A percentile compares a stretch with the other conserved stretches of the same genome.
These are phyloP conservation scores for Sanghuangporus sanghuang DNA, from an alignment of 1,284 basidiomycete genomes.

Conservation along the genomic window DNA sequence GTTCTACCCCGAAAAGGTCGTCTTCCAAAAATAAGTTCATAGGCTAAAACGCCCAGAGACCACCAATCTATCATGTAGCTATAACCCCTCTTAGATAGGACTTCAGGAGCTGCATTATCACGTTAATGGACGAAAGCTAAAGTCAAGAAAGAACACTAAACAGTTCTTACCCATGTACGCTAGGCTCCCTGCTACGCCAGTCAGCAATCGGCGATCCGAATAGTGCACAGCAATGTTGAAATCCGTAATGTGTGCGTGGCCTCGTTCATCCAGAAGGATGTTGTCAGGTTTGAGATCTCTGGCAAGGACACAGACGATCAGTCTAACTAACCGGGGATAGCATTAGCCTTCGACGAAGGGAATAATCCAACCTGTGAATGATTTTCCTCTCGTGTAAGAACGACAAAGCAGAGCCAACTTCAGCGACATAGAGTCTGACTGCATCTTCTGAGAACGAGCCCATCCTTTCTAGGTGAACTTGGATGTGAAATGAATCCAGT, in stretches of 20 bases:
- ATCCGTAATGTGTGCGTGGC: constrained; percentile 96
- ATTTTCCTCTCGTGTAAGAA: constrained; percentile 91
- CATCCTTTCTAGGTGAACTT: constrained; percentile 90
- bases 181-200: constrained; percentile 98
- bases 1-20: constrained; percentile 91
- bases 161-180: constrained; percentile 80
- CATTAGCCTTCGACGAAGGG: background rate
- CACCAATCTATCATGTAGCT: constrained; percentile 94
- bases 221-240: constrained; percentile 99
- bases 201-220: constrained; percentile 75
- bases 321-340: background rate
- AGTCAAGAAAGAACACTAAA: background rate
- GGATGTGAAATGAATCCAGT: constrained; percentile 25
- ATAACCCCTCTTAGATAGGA: constrained; percentile 79
- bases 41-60: constrained; percentile 91
- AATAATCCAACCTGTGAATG: constrained; percentile 80
- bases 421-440: constrained; percentile 88
- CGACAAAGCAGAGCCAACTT: constrained; percentile 84
- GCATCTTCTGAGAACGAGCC: constrained; percentile 80
- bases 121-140: background rate
- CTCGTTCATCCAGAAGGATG: constrained; percentile 91
- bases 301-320: constrained; percentile 33
- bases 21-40: constrained; percentile 88
- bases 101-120: constrained; percentile 69
- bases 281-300: constrained; percentile 98